These are phyloP conservation scores for Pascua guehoae DNA, from an alignment of 1,284 basidiomycete genomes.

Conservation along the genomic window DNA sequence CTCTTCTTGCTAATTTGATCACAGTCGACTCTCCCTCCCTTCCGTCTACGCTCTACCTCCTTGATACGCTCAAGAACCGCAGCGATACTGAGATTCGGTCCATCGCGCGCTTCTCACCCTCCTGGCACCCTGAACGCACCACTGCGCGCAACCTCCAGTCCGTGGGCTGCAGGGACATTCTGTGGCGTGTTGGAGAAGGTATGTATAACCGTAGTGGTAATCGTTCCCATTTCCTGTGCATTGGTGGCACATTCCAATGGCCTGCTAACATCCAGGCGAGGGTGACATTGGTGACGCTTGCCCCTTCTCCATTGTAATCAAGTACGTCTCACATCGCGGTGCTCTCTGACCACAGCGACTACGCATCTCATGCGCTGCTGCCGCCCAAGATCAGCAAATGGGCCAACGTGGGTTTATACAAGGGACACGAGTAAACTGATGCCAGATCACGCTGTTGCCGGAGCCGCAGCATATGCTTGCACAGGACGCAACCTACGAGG, in stretches of 20 bases:
- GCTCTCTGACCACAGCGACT: not conserved
- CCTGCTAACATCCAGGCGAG: not conserved
- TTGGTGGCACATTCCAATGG: too few relatives aligned
- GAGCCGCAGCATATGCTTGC: slow-evolving; percentile 3
- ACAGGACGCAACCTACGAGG: not conserved
- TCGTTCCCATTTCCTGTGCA: too few relatives aligned
- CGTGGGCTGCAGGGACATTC: not conserved
- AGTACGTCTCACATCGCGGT: not conserved
- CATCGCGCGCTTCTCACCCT: not conserved
- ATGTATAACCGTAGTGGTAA: not conserved
- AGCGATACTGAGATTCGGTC: not conserved
- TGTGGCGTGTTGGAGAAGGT: slow-evolving; percentile 6
- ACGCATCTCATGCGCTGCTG: not conserved
- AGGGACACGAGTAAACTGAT: not conserved
- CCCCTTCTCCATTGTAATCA: not conserved
- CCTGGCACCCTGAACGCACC: not conserved
- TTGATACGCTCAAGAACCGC: not conserved
- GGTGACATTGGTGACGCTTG: slow-evolving; percentile 3
- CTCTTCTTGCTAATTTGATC: not conserved
- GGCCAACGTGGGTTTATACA: not conserved
- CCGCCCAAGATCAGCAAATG: not conserved
- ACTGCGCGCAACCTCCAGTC: not conserved
- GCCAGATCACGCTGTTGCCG: slow-evolving; percentile 3
- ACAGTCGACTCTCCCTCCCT: slow-evolving; percentile 3
- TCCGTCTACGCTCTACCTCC: not conserved